Base-by-base conservation (phyloP, 768 basidiomycete genomes). In the Chalciporus pseudorubinellus region DNA sequence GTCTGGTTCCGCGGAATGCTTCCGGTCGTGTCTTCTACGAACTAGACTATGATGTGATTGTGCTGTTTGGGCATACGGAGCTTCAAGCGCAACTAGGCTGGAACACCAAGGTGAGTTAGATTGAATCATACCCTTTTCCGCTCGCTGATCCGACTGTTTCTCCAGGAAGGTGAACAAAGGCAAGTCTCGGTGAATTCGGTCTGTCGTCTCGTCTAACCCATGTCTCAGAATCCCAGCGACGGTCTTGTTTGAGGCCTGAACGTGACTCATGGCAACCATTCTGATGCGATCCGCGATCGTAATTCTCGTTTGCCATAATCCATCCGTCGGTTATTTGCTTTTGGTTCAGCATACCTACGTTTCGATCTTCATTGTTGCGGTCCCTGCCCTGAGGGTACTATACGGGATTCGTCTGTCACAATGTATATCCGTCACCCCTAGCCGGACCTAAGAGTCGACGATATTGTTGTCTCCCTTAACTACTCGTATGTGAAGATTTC, bases 21-120 rank as follows among this genome's bases (percentile, higher is more conserved):
- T 40, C 36, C 0, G 52, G 50, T 7, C 34, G 41, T 5, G 14
- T 29, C 6, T 59, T 34, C 44, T 59, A 59, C 40, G 22, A 48
- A 36, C 34, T 59, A 4, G 46, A 59, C 43, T 59, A 59, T 20
- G 41, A 55, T 18, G 57, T 59, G 31, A 41, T 55, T 14, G 31
- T 59, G 24, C 33, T 41, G 2, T 59, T 51, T 22, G 57, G 58
- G 20, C 34, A 34, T 11, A 41, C 49, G 2, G 57, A 59, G 33
- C 29, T 59, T 24, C 22, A 46, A 22, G 58, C 58, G 2, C 4
- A 47, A 0, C 19, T 59, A 1, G 31, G 43, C 6, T 59, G 58
- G 58, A 55, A 40, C 40, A 9, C 53, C 1, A 41, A 44, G 46
- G 58, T 50, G 22, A 46, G 47, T 24, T n/a, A 31, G n/a, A 28